Evolutionary conservation across 768 basidiomycete species (phyloP), one percentile per base, ranked within the genome.

Genomic region (Mycena sanguinolenta): DNA sequence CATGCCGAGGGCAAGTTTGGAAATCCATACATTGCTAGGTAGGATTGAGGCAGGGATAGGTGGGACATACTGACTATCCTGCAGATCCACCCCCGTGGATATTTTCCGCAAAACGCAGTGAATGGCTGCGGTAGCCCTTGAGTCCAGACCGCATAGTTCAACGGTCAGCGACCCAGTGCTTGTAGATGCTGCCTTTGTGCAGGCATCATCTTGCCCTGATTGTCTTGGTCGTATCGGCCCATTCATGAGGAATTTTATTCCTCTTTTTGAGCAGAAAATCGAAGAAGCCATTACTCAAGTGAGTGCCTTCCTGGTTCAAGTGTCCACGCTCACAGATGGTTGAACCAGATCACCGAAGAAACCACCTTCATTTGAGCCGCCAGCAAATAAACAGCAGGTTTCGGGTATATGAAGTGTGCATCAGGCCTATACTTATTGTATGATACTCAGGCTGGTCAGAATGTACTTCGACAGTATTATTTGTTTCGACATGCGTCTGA

Each of bases 71-170:
- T n/a, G n/a, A n/a, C n/a, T n/a, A n/a, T n/a, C n/a, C n/a, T n/a
- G n/a, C n/a, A n/a, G n/a, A n/a, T n/a, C n/a, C n/a, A n/a, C n/a
- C n/a, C n/a, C n/a, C n/a, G n/a, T n/a, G n/a, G n/a, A n/a, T n/a
- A n/a, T n/a, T n/a, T n/a, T n/a, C n/a, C n/a, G n/a, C n/a, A n/a
- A n/a, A n/a, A n/a, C n/a, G n/a, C n/a, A n/a, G n/a, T n/a, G n/a
- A n/a, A n/a, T n/a, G n/a, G n/a, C 34, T 19, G 44, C 64, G 21
- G 9, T 8, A 17, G 32, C 17, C 7, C 34, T 65, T 9, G 55
- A 58, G 4, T 44, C 57, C 16, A 23, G 46, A 57, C 64, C 64
- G 1, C 64, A 65, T 32, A 49, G 46, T 13, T 65, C 64, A 19
- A 58, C 57, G 17, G 46, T 65, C 21, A 34, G 32, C 5, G 34